Evolutionary conservation across 2,329 filamentous ascomycete species (phyloP), one percentile per base, ranked within the genome.

Genomic region (Penicillium sp.): DNA sequence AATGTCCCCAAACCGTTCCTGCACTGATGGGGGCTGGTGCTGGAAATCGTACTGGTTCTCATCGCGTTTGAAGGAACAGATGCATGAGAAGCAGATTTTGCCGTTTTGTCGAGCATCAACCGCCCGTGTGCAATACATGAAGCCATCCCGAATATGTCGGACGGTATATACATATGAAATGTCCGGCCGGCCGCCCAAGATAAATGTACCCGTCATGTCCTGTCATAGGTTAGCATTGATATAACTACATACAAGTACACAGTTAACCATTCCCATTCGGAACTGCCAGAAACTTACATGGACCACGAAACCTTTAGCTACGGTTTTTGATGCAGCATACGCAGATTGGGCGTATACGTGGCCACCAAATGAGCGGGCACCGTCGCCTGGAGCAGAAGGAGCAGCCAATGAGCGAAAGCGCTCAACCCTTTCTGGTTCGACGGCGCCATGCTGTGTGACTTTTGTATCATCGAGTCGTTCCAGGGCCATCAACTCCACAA

Each of bases 321-420:
- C 74, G 1, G 77, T 80, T 50, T 79, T 74, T 7, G 74, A 73
- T 7, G 78, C 77, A 13, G 77, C 77, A 67, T 75, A 80, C 13
- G 74, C 76, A 26, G 77, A 73, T 60, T 80, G 78, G n/a, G 75
- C 74, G 53, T 74, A 80, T 4, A 79, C 76, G 64, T 81, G 77
- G 1, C 77, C 77, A 10, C 77, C 77, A 60, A 78, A 80, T 0
- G 76, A 72, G 11, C 70, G 65, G 2, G 65, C 65, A 13, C 67
- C 60, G 6, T 63, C 65, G 3, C 68, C 72, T 0, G 75, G 74
- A 9, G 69, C 66, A 50, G 71, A 77, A 2, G 67, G 67, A 3
- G 41, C 40, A 28, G 63, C 53, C 11, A 62, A 35, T 1, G 67
- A 51, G 27, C 58, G 54, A 24, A 69, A 69, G 3, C 40, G 49